phyloP scores from a whole-genome alignment of 2,329 filamentous ascomycete genomes.

The Remersonia thermophila region DNA sequence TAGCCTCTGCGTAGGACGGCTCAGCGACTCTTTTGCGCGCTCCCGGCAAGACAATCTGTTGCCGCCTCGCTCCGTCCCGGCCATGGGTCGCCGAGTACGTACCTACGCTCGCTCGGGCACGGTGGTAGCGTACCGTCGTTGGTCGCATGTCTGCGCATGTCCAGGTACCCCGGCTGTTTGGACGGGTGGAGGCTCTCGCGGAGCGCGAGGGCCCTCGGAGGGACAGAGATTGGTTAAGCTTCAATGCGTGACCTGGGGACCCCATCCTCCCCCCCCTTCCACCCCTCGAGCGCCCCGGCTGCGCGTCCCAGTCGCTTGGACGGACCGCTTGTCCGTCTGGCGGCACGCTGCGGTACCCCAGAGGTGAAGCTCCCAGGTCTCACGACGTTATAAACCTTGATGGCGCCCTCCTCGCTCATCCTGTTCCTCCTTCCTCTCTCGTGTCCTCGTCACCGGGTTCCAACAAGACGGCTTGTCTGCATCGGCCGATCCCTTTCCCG shows the following conservation, averaged over 20 bases:
- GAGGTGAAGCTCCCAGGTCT: conserved; percentile 1
- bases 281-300: conserved; percentile 4
- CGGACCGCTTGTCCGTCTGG: conserved; percentile 17
- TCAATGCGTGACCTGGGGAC: conserved; percentile 11
- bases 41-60: conserved; percentile 14
- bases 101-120: not conserved
- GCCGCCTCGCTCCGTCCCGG: conserved; percentile 12
- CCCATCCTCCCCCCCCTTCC: conserved; percentile 3
- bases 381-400: conserved; percentile 12
- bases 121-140: not conserved
- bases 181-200: conserved; percentile 14
- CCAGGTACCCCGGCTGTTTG: conserved; percentile 8
- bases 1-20: conserved; percentile 14
- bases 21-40: conserved; percentile 5
- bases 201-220: conserved; percentile 6
- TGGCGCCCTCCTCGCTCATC: conserved; percentile 7
- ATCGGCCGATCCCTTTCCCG: conserved; percentile 7
- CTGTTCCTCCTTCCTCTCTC: conserved; percentile 6
- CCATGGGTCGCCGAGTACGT: not conserved
- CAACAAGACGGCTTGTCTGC: conserved; percentile 12
- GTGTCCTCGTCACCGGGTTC: conserved; percentile 9
- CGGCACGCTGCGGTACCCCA: conserved; percentile 8
- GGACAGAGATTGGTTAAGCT: conserved; percentile 15
- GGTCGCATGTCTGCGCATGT: conserved; percentile 1
- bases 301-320: conserved; percentile 8